Base-by-base conservation (phyloP, 805 yeast genomes). In the Metschnikowia picachoensis region DNA sequence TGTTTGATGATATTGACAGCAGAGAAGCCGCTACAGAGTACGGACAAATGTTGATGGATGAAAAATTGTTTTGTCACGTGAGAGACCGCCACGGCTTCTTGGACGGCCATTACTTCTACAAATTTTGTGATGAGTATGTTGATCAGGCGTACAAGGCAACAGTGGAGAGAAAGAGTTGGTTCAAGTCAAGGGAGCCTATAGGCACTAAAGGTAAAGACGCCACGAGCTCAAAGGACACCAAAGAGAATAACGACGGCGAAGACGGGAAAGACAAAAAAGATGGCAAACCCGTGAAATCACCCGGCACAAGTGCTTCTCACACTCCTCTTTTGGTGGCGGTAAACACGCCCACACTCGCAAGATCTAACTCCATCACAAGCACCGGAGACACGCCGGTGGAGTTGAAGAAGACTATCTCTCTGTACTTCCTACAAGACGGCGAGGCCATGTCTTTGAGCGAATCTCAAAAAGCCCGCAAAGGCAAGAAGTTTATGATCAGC, bases 61-160 rank as follows among this genome's bases (percentile, higher is more conserved):
- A 72, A 40, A 86, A 86, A 0, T 58, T 92, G 13, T 80, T 92
- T 60, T 71, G 64, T n/a, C 98, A 92, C 59, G 97, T 89, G 16
- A 88, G 86, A 49, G 73, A 79, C 37, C 76, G 92, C 30, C 97
- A 92, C 60, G 80, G 85, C 3, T 88, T 94, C 56, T 66, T 90
- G 43, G 96, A 92, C 66, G 99, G 99, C 0, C 91, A 94, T 59
- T 92, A 90, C 61, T 92, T 92, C 64, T 92, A 92, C 59, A 83
- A 80, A 56, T 63, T 91, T 42, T 74, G 73, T 16, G 77, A 78
- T 0, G 85, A 83, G 29, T 85, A 74, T 51, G 64, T 70, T 11
- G 68, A 70, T 35, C 63, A 60, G 35, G 50, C 65, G 27, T 58
- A 60, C 38, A 58, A 50, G 28, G 55, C 50, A 32, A 59, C 51